phyloP scores from a whole-genome alignment of 768 basidiomycete species.

The Leccinum fibrillosum region DNA sequence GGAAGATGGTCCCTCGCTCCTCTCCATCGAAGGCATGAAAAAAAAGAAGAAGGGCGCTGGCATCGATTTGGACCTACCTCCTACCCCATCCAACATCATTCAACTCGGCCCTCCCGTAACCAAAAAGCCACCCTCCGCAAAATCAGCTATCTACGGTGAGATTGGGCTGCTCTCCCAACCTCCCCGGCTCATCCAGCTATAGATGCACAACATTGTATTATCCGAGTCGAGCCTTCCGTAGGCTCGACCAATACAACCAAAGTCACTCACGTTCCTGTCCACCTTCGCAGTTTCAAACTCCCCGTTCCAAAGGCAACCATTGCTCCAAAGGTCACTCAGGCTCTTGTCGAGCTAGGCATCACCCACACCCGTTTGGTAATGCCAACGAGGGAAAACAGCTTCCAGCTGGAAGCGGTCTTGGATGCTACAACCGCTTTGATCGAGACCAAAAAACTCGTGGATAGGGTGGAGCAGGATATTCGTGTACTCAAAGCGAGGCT shows the following conservation, averaged over 20 bases:
- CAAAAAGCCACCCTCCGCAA: constrained; percentile 42
- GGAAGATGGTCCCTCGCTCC: constrained; percentile 57
- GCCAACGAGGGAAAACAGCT: constrained; percentile 85
- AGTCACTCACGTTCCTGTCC: constrained; percentile 72
- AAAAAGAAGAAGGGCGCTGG: constrained; percentile 47
- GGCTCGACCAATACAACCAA: constrained; percentile 50
- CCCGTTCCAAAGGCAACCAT: constrained; percentile 73
- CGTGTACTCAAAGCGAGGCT: constrained; percentile 62
- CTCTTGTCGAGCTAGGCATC: constrained; percentile 75
- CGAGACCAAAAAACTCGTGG: constrained; percentile 86
- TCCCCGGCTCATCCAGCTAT: constrained; percentile 14
- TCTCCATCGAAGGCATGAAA: constrained; percentile 46
- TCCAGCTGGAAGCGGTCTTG: constrained; percentile 69
- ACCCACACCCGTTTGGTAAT: constrained; percentile 78
- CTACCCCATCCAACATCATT: constrained; percentile 35
- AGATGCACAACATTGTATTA: constrained; percentile 75
- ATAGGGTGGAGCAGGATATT: constrained; percentile 85
- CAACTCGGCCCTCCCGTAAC: constrained; percentile 36
- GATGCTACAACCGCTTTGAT: constrained; percentile 70
- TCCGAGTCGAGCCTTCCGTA: constrained; percentile 56
- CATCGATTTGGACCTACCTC: constrained; percentile 33
- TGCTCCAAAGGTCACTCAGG: constrained; percentile 71
- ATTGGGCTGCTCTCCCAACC: not conserved
- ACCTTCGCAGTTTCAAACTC: constrained; percentile 84
- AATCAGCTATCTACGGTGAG: constrained; percentile 60